Base-by-base conservation (phyloP, 2,329 filamentous ascomycete genomes). In the Dactylellina drechsleri region DNA sequence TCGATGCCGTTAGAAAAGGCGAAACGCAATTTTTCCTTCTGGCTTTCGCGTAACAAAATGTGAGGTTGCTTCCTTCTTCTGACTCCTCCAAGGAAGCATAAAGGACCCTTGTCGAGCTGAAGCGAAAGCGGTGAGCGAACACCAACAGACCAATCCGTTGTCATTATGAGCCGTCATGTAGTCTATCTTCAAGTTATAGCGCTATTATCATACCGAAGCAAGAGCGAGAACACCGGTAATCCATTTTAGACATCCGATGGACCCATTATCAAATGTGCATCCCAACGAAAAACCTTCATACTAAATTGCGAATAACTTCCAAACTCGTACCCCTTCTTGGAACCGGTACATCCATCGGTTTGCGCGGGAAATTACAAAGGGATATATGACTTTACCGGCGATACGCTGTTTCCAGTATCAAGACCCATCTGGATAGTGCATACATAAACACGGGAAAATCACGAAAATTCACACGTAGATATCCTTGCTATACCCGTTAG, bases 361-460 rank as follows among this genome's bases (percentile, higher is more conserved):
- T n/a, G 43, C 31, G 61, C 54, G 43, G 70, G 61, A 74, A 74
- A 74, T 74, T 74, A 50, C 31, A 74, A 73, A 64, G 70, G 70
- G 62, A 57, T 57, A 57, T 53, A 62, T 57, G 56, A 41, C 54
- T 60, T 60, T 50, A 52, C 61, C 26, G 62, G 49, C 41, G 70
- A 74, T 50, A 66, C 56, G 31, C 57, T 43, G 52, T 49, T 61
- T 60, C 49, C 43, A 36, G 49, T 15, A 61, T 16, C 36, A 53
- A 15, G 36, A 47, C 50, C 28, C 31, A 65, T 31, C 15, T 10
- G 20, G 56, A 61, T 40, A 16, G 43, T 50, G 20, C 50, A 62
- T 15, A 36, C 31, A 36, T 5, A 36, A 36, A 36, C 31, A 74
- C 52, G 43, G 57, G 18, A 64, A 74, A 18, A 53, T 49, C 31